Base-by-base conservation (phyloP, 106 monocot genomes). In the Apostasia ramifera region DNA sequence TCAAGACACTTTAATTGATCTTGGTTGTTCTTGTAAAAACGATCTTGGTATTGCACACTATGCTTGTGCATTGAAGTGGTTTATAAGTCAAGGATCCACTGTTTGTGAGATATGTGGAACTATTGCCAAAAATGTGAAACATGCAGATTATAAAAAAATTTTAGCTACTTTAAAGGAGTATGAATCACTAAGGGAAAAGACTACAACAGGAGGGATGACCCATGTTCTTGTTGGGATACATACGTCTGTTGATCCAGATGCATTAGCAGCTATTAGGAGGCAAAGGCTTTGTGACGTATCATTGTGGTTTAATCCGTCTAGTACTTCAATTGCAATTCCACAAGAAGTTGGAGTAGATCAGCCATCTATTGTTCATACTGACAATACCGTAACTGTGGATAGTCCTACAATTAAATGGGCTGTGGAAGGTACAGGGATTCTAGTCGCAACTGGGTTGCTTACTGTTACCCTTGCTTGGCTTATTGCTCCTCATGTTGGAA, bases 61-160 rank as follows among this genome's bases (percentile, higher is more conserved):
- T 78, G 81, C 98, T 46, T 98, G 98, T 77, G 98, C 98, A 26
- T 76, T 98, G 67, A 98, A 98, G 67, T 98, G 98, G 98, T 98
- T 98, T 77, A 64, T 98, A 26, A 98, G 68, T 75, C 92, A 87
- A 78, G 98, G 90, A 69, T 98, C 98, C 42, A 87, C 87, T 4
- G 55, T 72, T 10, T 98, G 98, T 65, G 98, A 98, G 81, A 98
- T 98, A 65, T 98, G 98, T 80, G 98, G 87, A 81, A 78, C 8
- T 69, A 66, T 71, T 46, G 89, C 92, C 8, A 83, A 68, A 70
- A 90, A 90, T 71, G 67, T 98, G 47, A 80, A 81, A 42, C 55
- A 53, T 59, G 62, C 66, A 54, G 98, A 98, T 73, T 83, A 90
- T 68, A 87, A 83, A 63, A 98, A 87, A 78, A 71, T 92, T 1